Evolutionary conservation across 1,284 basidiomycete species (phyloP).

Genomic region (Pascua guehoae): DNA sequence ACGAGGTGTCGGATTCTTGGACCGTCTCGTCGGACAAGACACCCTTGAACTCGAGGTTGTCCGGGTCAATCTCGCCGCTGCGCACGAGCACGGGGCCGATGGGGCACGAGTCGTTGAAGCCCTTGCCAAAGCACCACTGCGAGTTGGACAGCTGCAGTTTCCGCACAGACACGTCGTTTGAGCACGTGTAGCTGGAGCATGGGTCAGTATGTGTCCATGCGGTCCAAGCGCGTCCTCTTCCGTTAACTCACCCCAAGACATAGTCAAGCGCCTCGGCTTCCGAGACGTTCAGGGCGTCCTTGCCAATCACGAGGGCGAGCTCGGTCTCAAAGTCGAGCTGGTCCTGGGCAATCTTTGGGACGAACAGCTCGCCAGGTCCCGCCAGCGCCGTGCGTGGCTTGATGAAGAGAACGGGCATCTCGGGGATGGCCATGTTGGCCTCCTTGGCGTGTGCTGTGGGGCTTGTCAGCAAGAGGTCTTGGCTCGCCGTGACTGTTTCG

Average conservation of each 20-base stretch:
- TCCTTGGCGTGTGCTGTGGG: constrained; percentile 29
- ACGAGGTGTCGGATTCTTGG: constrained; percentile 20
- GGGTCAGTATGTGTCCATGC: constrained; percentile 16
- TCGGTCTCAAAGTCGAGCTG: constrained; percentile 54
- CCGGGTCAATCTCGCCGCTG: constrained; percentile 14
- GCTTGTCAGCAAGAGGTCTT: constrained; percentile 2
- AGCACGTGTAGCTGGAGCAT: constrained; percentile 58
- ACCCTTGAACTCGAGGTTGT: constrained; percentile 20
- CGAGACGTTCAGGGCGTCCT: constrained; percentile 52
- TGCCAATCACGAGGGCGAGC: constrained; percentile 53
- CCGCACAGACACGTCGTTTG: constrained; percentile 49
- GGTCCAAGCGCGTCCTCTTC: constrained; percentile 64
- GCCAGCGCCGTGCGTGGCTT: constrained; percentile 52
- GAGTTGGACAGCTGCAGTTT: constrained; percentile 35
- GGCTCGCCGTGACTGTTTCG: too few species aligned
- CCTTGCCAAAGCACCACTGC: constrained; percentile 41
- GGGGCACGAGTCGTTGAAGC: constrained; percentile 50
- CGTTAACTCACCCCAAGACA: constrained; percentile 61
- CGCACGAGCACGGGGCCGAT: constrained; percentile 46
- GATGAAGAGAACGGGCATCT: constrained; percentile 42
- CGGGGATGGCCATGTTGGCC: constrained; percentile 38
- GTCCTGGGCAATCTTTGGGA: constrained; percentile 50
- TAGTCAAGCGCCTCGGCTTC: constrained; percentile 53
- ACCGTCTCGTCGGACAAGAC: constrained; percentile 17
- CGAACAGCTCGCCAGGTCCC: constrained; percentile 48